Evolutionary conservation across 306 rosid genomes (phyloP), one percentile per base, ranked within the genome.

Genomic region (Rosa lucieae): DNA sequence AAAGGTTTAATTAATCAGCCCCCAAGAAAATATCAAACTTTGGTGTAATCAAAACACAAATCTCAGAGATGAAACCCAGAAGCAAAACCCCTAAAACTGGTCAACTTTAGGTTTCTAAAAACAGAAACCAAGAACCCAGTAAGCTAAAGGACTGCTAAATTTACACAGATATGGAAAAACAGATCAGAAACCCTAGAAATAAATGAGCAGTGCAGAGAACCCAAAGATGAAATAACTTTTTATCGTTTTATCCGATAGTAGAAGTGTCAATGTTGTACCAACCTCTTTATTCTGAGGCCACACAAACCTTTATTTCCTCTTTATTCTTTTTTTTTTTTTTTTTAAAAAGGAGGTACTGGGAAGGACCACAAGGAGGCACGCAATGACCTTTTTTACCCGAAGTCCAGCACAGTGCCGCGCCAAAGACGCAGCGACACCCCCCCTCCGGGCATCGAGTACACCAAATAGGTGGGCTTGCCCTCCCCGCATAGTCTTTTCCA

Each of bases 151-250:
- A 62, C 39, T 12, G 17, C 9, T 26, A 3, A 5, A 13, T 5
- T 13, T 29, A 29, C 43, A 52, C 51, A 77, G 35, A 53, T 26
- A 74, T 13, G 62, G 75, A 48, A 70, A 48, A 58, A 55, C 66
- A 44, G 68, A 48, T 55, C 77, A 77, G 84, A 85, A 87, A 84
- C 93, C 88, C 88, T 84, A 81, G 82, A 76, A 49, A 23, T 43
- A 75, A 52, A 66, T 48, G 67, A n/a, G 80, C 42, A 48, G 18
- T 37, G 72, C 37, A 32, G 37, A 32, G 37, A 32, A 32, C 37
- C 37, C 37, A 32, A 5, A 53, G 44, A 79, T 21, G 11, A 29
- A 48, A 52, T 2, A 49, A 6, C 44, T 72, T 35, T 29, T 17
- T 82, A 13, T 58, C 15, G 39, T 46, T 29, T 8, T 82, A 13